Evolutionary conservation across 1,284 basidiomycete species (phyloP).

Genomic region (Vanrija humicola): DNA sequence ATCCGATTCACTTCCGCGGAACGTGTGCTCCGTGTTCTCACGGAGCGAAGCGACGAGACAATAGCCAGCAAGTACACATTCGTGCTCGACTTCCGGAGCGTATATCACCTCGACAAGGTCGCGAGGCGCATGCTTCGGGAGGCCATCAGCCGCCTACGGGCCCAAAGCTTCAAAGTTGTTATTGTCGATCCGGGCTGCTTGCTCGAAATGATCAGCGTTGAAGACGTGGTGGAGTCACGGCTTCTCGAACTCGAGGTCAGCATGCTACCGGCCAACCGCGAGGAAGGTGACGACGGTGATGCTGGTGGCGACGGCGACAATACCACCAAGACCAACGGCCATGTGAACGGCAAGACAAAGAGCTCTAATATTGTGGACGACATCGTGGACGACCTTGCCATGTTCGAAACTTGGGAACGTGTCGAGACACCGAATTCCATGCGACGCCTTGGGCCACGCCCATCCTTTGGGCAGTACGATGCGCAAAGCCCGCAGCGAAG

Average conservation of each 20-base stretch:
- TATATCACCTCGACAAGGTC: conserved; percentile 13
- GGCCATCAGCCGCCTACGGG: conserved; percentile 5
- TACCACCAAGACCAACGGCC: no score
- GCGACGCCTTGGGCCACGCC: no score
- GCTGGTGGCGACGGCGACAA: no score
- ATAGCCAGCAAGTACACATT: conserved; percentile 1
- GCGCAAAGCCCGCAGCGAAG: no score
- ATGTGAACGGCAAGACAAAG: no score
- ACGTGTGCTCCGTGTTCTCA: conserved; percentile 13
- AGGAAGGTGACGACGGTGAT: no score
- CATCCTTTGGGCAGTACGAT: no score
- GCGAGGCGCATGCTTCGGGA: conserved; percentile 13
- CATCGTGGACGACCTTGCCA: conserved; percentile 6
- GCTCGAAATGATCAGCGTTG: no score
- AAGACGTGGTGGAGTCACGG: no score
- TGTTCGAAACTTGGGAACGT: conserved; percentile 4
- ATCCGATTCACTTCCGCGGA: conserved; percentile 16
- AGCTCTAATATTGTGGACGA: background rate
- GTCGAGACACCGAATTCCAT: no score
- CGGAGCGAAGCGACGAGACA: background rate
- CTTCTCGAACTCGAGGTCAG: no score
- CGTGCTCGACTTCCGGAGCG: conserved; percentile 11
- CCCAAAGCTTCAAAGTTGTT: background rate
- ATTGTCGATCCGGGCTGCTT: conserved; percentile 9
- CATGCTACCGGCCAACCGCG: no score